Evolutionary conservation across 2,329 filamentous ascomycete genomes (phyloP), one percentile per base, ranked within the genome.

Genomic region (Pezicula neosporulosa): DNA sequence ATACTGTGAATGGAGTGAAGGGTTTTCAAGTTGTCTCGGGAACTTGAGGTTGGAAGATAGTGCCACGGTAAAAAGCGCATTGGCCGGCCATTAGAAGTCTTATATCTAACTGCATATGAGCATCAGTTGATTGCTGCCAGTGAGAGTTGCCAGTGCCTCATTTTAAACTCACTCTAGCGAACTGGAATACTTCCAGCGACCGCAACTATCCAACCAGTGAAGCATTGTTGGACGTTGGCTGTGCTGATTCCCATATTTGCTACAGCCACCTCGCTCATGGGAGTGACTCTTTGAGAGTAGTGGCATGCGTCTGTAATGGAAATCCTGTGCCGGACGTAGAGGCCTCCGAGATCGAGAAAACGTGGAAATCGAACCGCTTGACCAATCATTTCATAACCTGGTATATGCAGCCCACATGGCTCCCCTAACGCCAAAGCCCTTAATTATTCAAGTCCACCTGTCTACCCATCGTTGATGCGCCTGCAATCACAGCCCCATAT

Each of bases 401-500:
- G 30, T 33, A 33, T 33, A 3, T 33, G 30, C 2, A 10, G 3
- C 9, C 9, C 30, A 33, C 30, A 33, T 33, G 30, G 9, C 30
- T 13, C 12, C 27, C 30, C 2, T 10, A 33, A 33, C 30, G 30
- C 30, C 30, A 33, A 9, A 9, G 12, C 30, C 30, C 30, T 33
- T 13, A 7, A 10, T 33, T 13, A 33, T 33, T 1, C 12, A 10
- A 33, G 16, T 13, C 24, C 1, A 38, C 16, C 24, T 24, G 24
- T 38, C 36, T 13, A 21, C 18, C 13, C 16, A 38, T 27, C 13
- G 30, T 15, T 2, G n/a, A 19, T 24, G 5, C 9, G 10, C 15
- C 24, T 38, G 13, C 12, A 15, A 44, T 57, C 50, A 56, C 47
- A 62, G 58, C 3, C 50, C 63, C 60, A 63, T 62, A 43, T 63